These are phyloP conservation scores for Piromyces finnis DNA, from an alignment of 192 early-diverging fungal genomes.

Conservation along the genomic window DNA sequence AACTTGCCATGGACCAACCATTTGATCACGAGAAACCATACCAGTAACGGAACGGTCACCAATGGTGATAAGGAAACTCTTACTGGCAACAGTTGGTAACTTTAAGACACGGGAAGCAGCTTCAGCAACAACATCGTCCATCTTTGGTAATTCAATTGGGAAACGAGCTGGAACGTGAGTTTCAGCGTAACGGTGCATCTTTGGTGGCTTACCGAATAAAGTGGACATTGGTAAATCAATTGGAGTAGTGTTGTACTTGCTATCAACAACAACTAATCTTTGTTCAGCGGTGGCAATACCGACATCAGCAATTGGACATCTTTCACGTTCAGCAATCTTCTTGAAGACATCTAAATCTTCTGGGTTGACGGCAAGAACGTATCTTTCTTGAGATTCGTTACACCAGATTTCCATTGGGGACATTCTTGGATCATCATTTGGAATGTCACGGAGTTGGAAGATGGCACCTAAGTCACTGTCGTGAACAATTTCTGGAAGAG, in stretches of 20 bases:
- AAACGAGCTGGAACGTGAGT: conserved; percentile 10
- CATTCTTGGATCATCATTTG: conserved; percentile 77
- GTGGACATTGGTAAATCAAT: conserved; percentile 93
- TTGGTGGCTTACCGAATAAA: conserved; percentile 92
- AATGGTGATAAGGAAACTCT: conserved; percentile 94
- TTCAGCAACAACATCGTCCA: conserved; percentile 7
- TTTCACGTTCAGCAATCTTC: conserved; percentile 68
- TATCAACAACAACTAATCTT: conserved; percentile 63
- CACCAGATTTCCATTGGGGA: conserved; percentile 99
- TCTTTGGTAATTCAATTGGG: background rate
- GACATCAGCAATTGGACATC: conserved; percentile 78
- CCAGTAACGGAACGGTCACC: conserved; percentile 93
- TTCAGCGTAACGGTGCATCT: conserved; percentile 64
- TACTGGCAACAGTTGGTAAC: conserved; percentile 79
- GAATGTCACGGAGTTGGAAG: conserved; percentile 82
- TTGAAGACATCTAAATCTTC: conserved; percentile 49
- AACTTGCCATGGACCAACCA: conserved; percentile 98
- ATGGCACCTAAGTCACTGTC: conserved; percentile 77
- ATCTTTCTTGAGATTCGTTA: conserved; percentile 98
- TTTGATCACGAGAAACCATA: conserved; percentile 85
- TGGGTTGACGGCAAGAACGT: conserved; percentile 77
- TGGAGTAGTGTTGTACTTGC: conserved; percentile 32
- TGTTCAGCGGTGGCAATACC: conserved; percentile 73
- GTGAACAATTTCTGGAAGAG: conserved; percentile 93
- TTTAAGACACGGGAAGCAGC: conserved; percentile 59